Base-by-base conservation (phyloP, 805 yeast species). In the Myxozyma neotropica region DNA sequence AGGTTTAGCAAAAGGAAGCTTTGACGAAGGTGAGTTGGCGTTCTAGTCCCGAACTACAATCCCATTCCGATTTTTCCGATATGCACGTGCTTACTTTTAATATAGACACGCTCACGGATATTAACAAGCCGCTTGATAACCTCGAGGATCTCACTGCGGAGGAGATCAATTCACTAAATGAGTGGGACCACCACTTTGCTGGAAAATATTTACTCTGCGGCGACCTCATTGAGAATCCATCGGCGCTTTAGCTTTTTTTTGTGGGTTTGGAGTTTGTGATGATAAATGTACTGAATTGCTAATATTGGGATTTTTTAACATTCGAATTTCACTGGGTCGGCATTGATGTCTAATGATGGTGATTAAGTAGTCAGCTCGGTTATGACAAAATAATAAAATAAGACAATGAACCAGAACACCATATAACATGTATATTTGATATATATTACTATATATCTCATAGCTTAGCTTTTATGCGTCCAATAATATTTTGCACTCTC, bases 201-300 rank as follows among this genome's bases (percentile, higher is more conserved):
- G 82, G 81, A 67, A 94, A 94, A 77, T 94, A 94, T 71, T 84
- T 88, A 1, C 78, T 83, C 23, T 88, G 91, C 40, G 99, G 99
- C 1, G 80, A 81, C 33, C 77, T 91, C 48, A 81, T 83, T 10
- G 58, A 61, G 23, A 60, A 67, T 39, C 26, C 15, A 10, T 47
- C 29, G 23, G 33, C 51, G 33, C 33, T 10, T 29, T 10, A 29
- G 33, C 33, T 10, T 29, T 29, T 29, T 33, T 15, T 12, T 46
- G 38, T 21, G 5, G 19, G 21, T n/a, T 38, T 38, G 43, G 43
- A 38, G 43, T 38, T 38, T 38, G 2, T 19, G 17, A 38, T 29
- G 33, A 29, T 29, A 7, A 29, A 6, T 7, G 10, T 13, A 17
- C 43, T 38, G 2, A 4, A 38, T 38, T 38, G 21, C 2, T 38